These are phyloP conservation scores for Uromyces viciae-fabae DNA, from an alignment of 1,284 basidiomycete species.

Conservation along the genomic window DNA sequence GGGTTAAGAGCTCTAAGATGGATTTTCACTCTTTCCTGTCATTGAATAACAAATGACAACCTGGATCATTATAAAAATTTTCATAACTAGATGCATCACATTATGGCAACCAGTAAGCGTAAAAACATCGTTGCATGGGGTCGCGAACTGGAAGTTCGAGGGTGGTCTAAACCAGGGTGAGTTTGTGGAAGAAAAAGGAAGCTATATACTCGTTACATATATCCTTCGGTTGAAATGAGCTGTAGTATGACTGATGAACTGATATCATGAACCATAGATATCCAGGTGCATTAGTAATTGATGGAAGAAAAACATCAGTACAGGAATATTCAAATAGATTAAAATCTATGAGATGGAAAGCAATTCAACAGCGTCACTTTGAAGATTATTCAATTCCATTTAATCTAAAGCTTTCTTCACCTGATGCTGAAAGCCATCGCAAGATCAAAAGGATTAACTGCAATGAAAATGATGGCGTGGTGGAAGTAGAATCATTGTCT, in stretches of 20 bases:
- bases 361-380: constrained; percentile 26
- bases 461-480: not conserved
- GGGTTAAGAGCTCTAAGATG: too few species aligned
- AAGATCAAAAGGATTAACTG: not conserved
- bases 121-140: constrained; percentile 26
- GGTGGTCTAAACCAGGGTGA: constrained; percentile 30
- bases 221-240: not conserved
- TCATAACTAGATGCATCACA: constrained; percentile 26
- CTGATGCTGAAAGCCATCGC: not conserved
- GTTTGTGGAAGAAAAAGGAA: too few species aligned
- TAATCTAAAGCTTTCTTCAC: not conserved
- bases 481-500: constrained; percentile 13
- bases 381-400: not conserved
- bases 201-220: not conserved
- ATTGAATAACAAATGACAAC: too few species aligned
- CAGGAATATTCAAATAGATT: not conserved
- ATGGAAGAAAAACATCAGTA: not conserved
- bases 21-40: too few species aligned
- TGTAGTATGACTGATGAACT: not conserved
- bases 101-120: constrained; percentile 25
- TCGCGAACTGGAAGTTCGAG: constrained; percentile 7
- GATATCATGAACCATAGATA: not conserved
- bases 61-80: too few species aligned
- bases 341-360: constrained; percentile 18
- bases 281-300: constrained; percentile 17